Evolutionary conservation across 1,284 basidiomycete genomes (phyloP).

Genomic region (Fomitopsis pinicola): DNA sequence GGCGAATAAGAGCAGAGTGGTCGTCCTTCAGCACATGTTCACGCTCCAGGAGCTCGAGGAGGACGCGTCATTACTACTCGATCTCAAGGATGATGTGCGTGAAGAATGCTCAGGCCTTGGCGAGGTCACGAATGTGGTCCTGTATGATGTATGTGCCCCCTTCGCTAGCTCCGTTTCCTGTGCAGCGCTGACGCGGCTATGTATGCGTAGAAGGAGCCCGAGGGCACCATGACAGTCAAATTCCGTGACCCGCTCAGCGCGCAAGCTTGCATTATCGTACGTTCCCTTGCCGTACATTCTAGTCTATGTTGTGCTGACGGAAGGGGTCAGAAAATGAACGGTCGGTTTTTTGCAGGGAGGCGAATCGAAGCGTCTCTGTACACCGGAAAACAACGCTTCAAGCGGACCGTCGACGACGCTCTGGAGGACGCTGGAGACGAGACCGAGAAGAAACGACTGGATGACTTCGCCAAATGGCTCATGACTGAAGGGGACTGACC

Average conservation of each 20-base stretch:
- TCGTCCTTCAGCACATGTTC: slow-evolving; percentile 96
- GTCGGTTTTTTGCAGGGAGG: slow-evolving; percentile 87
- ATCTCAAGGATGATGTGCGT: slow-evolving; percentile 94
- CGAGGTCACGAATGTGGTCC: slow-evolving; percentile 94
- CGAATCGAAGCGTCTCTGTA: slow-evolving; percentile 80
- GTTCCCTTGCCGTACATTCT: slow-evolving; percentile 27
- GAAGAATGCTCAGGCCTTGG: slow-evolving; percentile 91
- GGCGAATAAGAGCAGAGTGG: slow-evolving; percentile 66
- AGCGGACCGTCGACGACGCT: slow-evolving; percentile 64
- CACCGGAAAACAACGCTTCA: slow-evolving; percentile 79
- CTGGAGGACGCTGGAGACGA: slow-evolving; percentile 61
- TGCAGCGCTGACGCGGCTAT: background rate
- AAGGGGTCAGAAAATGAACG: slow-evolving; percentile 85
- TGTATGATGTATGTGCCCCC: slow-evolving; percentile 81
- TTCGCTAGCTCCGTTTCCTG: background rate
- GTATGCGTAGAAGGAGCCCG: slow-evolving; percentile 73
- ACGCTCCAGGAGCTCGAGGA: slow-evolving; percentile 82
- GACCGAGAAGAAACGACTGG: slow-evolving; percentile 78
- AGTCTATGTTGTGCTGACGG: background rate
- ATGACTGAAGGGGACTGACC: slow-evolving; percentile 68
- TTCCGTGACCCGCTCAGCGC: slow-evolving; percentile 88
- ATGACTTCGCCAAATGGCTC: slow-evolving; percentile 87
- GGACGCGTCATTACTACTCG: slow-evolving; percentile 84
- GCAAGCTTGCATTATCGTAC: slow-evolving; percentile 81
- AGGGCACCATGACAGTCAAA: slow-evolving; percentile 95